These are phyloP conservation scores for Scheffersomyces spartinae DNA, from an alignment of 805 yeast genomes.

Conservation along the genomic window DNA sequence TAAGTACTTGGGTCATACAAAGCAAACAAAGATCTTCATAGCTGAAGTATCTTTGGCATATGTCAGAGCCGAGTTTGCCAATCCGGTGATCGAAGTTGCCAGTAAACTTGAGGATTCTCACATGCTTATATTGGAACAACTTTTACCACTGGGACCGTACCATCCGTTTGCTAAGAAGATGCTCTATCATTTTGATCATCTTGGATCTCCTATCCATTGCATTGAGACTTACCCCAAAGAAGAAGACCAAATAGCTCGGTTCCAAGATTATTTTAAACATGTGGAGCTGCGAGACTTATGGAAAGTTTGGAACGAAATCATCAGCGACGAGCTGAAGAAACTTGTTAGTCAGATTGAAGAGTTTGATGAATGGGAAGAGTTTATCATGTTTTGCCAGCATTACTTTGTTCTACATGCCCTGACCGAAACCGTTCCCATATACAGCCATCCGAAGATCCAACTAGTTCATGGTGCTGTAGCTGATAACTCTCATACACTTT, in stretches of 20 bases:
- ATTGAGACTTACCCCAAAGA: constrained; percentile 45
- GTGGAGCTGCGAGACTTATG: constrained; percentile 44
- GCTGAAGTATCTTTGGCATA: constrained; percentile 81
- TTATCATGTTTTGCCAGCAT: constrained; percentile 63
- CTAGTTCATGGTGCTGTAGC: too few species aligned
- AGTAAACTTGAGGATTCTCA: constrained; percentile 40
- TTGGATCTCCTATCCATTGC: constrained; percentile 60
- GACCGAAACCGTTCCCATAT: constrained; percentile 12
- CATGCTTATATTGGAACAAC: constrained; percentile 59
- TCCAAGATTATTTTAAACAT: constrained; percentile 34
- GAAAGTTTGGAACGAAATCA: constrained; percentile 42
- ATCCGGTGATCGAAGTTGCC: constrained; percentile 41
- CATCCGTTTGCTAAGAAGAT: constrained; percentile 68
- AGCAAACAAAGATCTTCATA: constrained; percentile 41
- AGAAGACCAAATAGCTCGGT: constrained; percentile 38
- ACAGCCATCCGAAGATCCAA: too few species aligned
- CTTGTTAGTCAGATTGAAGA: constrained; percentile 43
- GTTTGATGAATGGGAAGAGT: constrained; percentile 82
- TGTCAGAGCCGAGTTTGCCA: constrained; percentile 59
- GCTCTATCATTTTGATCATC: constrained; percentile 57
- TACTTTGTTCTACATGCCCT: constrained; percentile 60
- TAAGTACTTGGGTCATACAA: constrained; percentile 14
- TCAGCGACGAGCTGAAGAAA: constrained; percentile 24
- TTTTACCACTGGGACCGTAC: constrained; percentile 48
- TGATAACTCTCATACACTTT: too few species aligned